These are phyloP conservation scores for Stagonosporopsis cucurbitacearum DNA, from an alignment of 2,329 filamentous ascomycete species.

Conservation along the genomic window DNA sequence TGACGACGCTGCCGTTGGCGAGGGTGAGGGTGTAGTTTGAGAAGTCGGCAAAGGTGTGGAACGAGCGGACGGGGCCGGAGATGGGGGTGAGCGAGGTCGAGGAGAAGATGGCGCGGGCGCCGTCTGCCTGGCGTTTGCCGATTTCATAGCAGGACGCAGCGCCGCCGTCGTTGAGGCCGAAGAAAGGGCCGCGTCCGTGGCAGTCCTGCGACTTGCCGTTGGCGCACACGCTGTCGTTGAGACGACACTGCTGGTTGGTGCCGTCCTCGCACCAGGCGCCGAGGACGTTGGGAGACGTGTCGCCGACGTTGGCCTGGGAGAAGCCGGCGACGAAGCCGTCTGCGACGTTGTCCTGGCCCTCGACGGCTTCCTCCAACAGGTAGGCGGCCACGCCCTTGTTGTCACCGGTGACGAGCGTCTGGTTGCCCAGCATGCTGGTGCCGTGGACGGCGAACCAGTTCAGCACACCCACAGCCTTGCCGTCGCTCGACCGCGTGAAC, in stretches of 20 bases:
- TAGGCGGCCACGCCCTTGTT: constrained; percentile 94
- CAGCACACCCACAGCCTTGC: constrained; percentile 78
- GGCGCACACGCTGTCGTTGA: constrained; percentile 85
- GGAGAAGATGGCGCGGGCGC: constrained; percentile 66
- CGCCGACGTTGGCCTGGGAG: constrained; percentile 88
- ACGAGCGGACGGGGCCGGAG: constrained; percentile 72
- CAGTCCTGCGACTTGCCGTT: constrained; percentile 70
- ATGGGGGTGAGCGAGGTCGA: constrained; percentile 59
- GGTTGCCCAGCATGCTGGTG: constrained; percentile 89
- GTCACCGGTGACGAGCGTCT: constrained; percentile 89
- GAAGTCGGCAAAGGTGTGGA: constrained; percentile 87
- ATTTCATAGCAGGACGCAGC: constrained; percentile 78
- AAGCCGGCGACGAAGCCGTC: constrained; percentile 86
- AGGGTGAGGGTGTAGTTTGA: constrained; percentile 75
- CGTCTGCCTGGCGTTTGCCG: constrained; percentile 72
- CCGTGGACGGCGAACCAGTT: constrained; percentile 95
- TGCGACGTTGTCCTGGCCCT: constrained; percentile 54
- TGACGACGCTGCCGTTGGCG: constrained; percentile 72
- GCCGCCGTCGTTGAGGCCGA: constrained; percentile 67
- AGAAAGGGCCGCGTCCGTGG: constrained; percentile 76
- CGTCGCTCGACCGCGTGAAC: constrained; percentile 75
- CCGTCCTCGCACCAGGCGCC: constrained; percentile 92
- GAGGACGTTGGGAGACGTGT: constrained; percentile 86
- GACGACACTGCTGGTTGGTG: constrained; percentile 69
- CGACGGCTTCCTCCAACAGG: constrained; percentile 76